A percentile compares a stretch with the other conserved stretches of the same genome.
Conservation (phyloP, 306 rosid species). For the Glycine soja region DNA sequence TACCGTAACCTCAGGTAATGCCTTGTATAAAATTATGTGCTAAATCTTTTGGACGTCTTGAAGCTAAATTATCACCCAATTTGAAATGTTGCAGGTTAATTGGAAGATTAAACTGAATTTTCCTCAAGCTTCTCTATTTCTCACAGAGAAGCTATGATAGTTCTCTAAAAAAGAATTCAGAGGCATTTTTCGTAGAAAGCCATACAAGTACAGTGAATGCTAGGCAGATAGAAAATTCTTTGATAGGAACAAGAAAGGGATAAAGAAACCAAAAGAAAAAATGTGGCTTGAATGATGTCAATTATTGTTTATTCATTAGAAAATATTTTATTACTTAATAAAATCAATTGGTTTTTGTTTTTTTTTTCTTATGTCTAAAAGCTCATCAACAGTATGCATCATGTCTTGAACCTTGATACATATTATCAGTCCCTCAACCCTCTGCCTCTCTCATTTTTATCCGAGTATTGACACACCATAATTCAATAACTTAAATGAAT, state of each 20-base stretch:
- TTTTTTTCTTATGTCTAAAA: not conserved
- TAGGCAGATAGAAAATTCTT: constrained; percentile 43
- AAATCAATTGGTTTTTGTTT: constrained; percentile 5
- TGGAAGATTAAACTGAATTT: constrained; percentile 35
- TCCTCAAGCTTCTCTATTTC: constrained; percentile 40
- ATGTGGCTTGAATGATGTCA: constrained; percentile 22
- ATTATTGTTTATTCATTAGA: constrained; percentile 32
- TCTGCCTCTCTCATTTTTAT: not conserved
- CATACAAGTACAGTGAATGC: constrained; percentile 41
- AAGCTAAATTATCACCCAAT: constrained; percentile 32
- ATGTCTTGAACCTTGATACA: constrained; percentile 1
- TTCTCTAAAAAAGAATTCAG: constrained; percentile 8
- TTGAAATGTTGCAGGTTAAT: constrained; percentile 47
- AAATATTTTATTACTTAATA: constrained; percentile 23
- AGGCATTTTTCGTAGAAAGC: constrained; percentile 29
- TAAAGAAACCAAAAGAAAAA: constrained; percentile 20
- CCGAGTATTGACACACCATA: not conserved
- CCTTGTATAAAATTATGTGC: not conserved
- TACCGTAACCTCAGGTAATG: constrained; percentile 61
- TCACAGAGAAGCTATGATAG: constrained; percentile 17
- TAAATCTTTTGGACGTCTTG: constrained; percentile 11
- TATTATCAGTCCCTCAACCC: not conserved
- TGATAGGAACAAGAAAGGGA: constrained; percentile 30
- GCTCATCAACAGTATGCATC: not conserved
- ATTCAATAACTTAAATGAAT: not conserved